A percentile compares a stretch with the other conserved stretches of the same genome.
Conservation (phyloP, 768 basidiomycete species). For the Rhodotorula kratochvilovae region DNA sequence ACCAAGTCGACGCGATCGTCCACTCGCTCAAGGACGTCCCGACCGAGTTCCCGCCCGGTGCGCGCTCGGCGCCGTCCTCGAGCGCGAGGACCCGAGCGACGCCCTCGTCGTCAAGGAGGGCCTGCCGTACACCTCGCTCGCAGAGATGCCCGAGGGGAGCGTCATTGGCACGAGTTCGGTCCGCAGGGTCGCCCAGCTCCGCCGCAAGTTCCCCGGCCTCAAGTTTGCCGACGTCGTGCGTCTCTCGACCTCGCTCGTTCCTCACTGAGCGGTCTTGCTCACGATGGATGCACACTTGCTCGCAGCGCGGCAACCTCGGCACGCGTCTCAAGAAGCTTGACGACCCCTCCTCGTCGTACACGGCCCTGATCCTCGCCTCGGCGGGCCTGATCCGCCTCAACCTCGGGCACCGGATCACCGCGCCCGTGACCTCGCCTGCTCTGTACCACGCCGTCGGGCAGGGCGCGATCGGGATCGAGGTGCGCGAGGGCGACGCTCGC, state of each 20-base stretch:
- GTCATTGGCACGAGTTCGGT: conserved; percentile 96
- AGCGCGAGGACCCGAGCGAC: conserved; percentile 84
- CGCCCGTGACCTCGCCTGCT: conserved; percentile 67
- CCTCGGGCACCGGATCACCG: conserved; percentile 67
- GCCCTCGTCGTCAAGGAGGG: conserved; percentile 79
- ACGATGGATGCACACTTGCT: too few species aligned
- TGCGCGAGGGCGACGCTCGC: conserved; percentile 54
- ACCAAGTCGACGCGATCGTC: conserved; percentile 80
- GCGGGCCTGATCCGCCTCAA: conserved; percentile 73
- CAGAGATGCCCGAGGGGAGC: conserved; percentile 78
- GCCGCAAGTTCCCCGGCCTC: conserved; percentile 67
- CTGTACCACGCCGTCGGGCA: conserved; percentile 89
- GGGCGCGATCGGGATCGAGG: conserved; percentile 84
- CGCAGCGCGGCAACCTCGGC: conserved; percentile 57
- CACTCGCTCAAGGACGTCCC: conserved; percentile 93
- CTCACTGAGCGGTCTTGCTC: too few species aligned
- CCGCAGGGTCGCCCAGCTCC: conserved; percentile 82
- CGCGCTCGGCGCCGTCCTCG: conserved; percentile 73
- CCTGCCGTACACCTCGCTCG: conserved; percentile 62
- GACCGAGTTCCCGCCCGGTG: conserved; percentile 76
- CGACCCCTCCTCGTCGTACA: conserved; percentile 68
- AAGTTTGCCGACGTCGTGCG: conserved; percentile 83
- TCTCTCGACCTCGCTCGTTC: conserved; percentile 43
- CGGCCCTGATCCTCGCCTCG: conserved; percentile 86
- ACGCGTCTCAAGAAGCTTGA: conserved; percentile 90